Evolutionary conservation across 306 rosid species (phyloP), one percentile per base, ranked within the genome.

Genomic region (Medicago lupulina): DNA sequence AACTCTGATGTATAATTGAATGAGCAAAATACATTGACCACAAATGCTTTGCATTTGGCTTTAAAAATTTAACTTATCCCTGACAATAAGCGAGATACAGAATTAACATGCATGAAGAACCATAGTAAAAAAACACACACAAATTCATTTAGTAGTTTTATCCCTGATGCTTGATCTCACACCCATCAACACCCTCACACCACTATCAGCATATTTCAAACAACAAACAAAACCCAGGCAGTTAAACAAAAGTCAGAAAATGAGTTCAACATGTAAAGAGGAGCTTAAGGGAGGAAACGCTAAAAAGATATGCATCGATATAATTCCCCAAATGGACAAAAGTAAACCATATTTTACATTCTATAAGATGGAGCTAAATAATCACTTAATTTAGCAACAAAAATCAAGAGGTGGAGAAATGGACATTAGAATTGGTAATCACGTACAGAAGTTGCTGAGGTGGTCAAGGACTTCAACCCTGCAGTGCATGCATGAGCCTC

Each of bases 401-500:
- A 72, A 71, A 47, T 67, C 41, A 58, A 70, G 54, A 47, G 71
- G 53, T 36, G 41, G 19, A 28, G 70, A 49, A 57, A 71, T 55
- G 80, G 78, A 54, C 28, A 43, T 71, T 17, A 74, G 38, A 51
- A 82, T 65, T n/a, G 10, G 58, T 43, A 65, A 71, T 44, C 50
- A 83, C 99, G 25, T 93, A 95, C 99, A 79, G 99, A 89, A 80
- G 99, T 95, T 67, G 87, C 92, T 74, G 97, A 84, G n/a, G 97
- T 92, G 50, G 99, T 95, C 86, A 95, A 59, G 46, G 97, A 95
- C 83, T 95, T 95, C 89, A 95, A 90, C 68, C 99, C 99, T 1
- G 99, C 99, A 67, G 99, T 95, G 82, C 97, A 95, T 44, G 99
- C 99, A 89, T 95, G 99, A 79, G 92, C 99, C 91, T 95, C 99